Base-by-base conservation (phyloP, 2,329 filamentous ascomycete species). In the Lizonia empirigonia region DNA sequence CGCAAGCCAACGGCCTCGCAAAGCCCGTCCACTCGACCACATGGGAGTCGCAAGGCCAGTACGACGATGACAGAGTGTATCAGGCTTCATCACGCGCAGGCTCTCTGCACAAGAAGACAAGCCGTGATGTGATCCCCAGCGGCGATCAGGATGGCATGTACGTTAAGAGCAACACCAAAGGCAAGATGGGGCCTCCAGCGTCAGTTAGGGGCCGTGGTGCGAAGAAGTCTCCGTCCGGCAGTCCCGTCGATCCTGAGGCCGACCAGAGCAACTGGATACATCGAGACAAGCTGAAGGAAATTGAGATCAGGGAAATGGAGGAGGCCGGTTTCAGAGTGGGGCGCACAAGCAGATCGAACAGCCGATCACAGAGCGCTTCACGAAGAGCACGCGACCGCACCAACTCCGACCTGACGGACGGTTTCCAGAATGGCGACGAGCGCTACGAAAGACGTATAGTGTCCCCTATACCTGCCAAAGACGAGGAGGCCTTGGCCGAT, bases 221-320 rank as follows among this genome's bases (percentile, higher is more conserved):
- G 57, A 71, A 69, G 54, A 72, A 69, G 58, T 27, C 56, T 9
- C 29, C 55, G 27, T 56, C 58, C 50, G 56, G 55, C 7, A 41
- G 55, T 41, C 22, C 50, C 13, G 37, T 44, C 26, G 66, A 63
- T 15, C 45, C 53, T 20, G 69, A 72, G 44, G 64, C 64, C 30
- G 85, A 88, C 54, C 80, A 84, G 54, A 88, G 85, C 24, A 87
- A 90, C 71, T 94, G 90, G 90, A 93, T 94, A 63, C 90, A 94
- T 67, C 80, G 90, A 49, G 90, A 94, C 74, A 93, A 93, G 74
- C 76, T 94, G 55, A 89, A 88, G 46, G 84, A 84, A 67, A 94
- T 93, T 61, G 90, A 94, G 74, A 93, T 79, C 61, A 82, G 86
- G 65, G 90, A 94, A 74, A 80, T 94, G 56, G 87, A 91, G 70